A percentile compares a stretch with the other conserved stretches of the same genome.
These are phyloP conservation scores for Lachnellula suecica DNA, from an alignment of 2,329 filamentous ascomycete species.

Conservation along the genomic window DNA sequence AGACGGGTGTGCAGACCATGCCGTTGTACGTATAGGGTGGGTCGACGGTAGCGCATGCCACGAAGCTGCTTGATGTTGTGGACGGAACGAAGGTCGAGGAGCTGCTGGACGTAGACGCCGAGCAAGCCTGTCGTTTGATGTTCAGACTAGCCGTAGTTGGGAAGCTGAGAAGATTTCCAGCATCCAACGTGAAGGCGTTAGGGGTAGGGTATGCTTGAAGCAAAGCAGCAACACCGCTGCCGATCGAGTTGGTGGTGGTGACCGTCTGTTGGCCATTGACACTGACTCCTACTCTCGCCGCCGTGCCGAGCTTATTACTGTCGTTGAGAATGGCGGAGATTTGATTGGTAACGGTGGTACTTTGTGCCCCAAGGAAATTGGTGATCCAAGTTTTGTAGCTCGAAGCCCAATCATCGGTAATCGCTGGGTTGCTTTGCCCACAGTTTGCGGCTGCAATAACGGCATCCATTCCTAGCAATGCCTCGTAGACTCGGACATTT, in stretches of 20 bases:
- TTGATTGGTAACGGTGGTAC: neutral
- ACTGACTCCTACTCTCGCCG: too few species aligned
- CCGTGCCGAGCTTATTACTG: conserved; percentile 1
- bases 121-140: conserved; percentile 3
- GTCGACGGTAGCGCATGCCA: neutral
- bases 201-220: conserved; percentile 3
- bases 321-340: neutral
- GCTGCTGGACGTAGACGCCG: neutral
- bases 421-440: neutral
- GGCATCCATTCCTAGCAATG: conserved; percentile 4
- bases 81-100: neutral
- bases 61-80: too few species aligned
- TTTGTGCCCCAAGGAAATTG: neutral
- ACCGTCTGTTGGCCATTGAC: neutral
- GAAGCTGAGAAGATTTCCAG: neutral
- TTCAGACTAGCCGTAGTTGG: neutral
- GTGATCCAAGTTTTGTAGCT: conserved; percentile 3
- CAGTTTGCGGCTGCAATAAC: neutral
- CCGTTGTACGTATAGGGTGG: neutral
- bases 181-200: conserved; percentile 1
- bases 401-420: neutral
- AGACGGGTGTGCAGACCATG: neutral
- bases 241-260: neutral
- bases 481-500: conserved; percentile 3
- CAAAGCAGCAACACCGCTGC: conserved; percentile 1